These are phyloP conservation scores for Poa pratensis DNA, from an alignment of 176 grass and related monocot genomes.

Conservation along the genomic window DNA sequence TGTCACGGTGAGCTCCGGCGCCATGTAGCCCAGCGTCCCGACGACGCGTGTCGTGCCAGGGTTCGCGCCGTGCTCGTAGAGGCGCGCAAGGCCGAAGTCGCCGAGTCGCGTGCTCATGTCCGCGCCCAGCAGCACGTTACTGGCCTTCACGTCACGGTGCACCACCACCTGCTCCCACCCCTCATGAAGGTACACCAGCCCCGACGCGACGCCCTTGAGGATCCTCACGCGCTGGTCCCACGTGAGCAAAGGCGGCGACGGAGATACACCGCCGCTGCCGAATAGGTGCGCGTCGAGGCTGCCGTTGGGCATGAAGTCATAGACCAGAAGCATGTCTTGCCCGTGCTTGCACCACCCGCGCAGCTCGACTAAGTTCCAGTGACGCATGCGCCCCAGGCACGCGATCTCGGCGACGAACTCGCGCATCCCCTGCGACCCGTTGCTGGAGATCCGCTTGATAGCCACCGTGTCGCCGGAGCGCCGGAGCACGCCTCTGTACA, in stretches of 20 bases:
- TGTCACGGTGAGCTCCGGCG: slow-evolving; percentile 57
- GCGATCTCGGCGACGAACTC: slow-evolving; percentile 63
- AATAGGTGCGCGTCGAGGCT: slow-evolving; percentile 75
- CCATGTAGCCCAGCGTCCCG: slow-evolving; percentile 64
- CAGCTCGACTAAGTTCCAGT: slow-evolving; percentile 59
- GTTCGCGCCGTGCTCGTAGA: not conserved
- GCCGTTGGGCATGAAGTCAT: slow-evolving; percentile 89
- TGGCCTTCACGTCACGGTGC: slow-evolving; percentile 66
- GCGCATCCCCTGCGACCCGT: slow-evolving; percentile 49
- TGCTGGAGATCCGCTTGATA: slow-evolving; percentile 54
- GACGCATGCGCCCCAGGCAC: slow-evolving; percentile 53
- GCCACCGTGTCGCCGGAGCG: slow-evolving; percentile 38
- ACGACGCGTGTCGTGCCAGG: slow-evolving; percentile 18
- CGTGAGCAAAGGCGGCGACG: not conserved
- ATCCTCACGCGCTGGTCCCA: slow-evolving; percentile 49
- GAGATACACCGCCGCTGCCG: not conserved
- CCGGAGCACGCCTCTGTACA: slow-evolving; percentile 50
- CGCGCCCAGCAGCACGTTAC: slow-evolving; percentile 52
- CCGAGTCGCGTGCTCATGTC: slow-evolving; percentile 28
- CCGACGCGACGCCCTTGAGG: slow-evolving; percentile 46
- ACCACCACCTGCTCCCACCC: slow-evolving; percentile 65
- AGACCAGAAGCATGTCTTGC: slow-evolving; percentile 61
- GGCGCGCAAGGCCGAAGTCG: slow-evolving; percentile 13
- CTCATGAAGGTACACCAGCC: slow-evolving; percentile 64
- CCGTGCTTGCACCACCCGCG: slow-evolving; percentile 61